phyloP scores from a whole-genome alignment of 805 yeast genomes.

The Wickerhamomyces xylosicus region DNA sequence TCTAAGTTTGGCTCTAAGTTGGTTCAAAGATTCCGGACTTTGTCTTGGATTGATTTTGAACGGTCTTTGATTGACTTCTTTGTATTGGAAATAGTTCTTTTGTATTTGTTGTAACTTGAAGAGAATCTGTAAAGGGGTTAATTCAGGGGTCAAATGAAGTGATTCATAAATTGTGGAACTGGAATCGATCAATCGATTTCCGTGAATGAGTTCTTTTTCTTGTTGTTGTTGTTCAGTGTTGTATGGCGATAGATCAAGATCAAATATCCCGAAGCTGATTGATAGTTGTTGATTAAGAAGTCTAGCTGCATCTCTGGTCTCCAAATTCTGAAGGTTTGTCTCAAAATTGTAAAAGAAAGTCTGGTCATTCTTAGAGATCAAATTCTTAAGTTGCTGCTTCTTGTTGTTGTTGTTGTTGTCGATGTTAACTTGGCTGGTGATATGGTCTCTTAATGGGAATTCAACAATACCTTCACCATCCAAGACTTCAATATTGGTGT shows the following conservation, averaged over 20 bases:
- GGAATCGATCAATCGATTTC: too few relatives aligned
- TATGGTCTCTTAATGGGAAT: too few relatives aligned
- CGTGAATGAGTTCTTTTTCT: too few relatives aligned
- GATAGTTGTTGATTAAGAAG: constrained; percentile 1
- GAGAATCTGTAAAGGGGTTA: not conserved
- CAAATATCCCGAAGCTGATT: constrained; percentile 1
- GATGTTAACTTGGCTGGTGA: too few relatives aligned
- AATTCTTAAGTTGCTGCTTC: not conserved
- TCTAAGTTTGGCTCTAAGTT: constrained; percentile 4
- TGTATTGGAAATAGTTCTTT: constrained; percentile 2
- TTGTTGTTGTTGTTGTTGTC: not conserved
- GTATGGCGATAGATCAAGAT: not conserved
- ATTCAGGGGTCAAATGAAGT: not conserved
- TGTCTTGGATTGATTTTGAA: constrained; percentile 12
- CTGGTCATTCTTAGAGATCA: not conserved
- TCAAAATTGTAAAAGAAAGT: not conserved
- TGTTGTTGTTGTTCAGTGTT: too few relatives aligned
- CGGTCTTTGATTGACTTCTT: constrained; percentile 3
- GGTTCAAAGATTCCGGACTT: constrained; percentile 5
- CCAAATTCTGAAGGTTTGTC: too few relatives aligned
- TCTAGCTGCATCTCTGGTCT: not conserved
- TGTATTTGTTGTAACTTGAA: not conserved
- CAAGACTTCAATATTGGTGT: constrained; percentile 5
- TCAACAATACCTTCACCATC: constrained; percentile 2
- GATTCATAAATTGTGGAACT: constrained; percentile 2